phyloP scores from a whole-genome alignment of 202 grass and related monocot species.

The Carex arenaria region DNA sequence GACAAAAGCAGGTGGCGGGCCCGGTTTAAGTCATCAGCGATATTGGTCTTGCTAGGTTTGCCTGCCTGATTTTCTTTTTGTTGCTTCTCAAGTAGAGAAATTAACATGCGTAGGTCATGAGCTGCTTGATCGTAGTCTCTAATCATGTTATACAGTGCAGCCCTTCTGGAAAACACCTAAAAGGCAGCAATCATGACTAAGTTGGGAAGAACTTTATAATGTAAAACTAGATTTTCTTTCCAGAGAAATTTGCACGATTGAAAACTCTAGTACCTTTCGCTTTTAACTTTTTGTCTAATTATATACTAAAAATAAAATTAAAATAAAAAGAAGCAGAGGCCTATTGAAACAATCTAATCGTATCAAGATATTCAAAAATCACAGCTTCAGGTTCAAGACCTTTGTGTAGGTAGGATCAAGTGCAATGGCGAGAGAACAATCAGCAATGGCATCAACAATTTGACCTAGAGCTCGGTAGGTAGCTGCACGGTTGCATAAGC shows the following conservation, averaged over 20 bases:
- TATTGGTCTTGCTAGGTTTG: conserved; percentile 32
- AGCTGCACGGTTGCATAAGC: conserved; percentile 82
- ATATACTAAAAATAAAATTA: background rate
- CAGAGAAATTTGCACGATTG: background rate
- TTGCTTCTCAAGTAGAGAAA: conserved; percentile 73
- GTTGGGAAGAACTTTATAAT: background rate
- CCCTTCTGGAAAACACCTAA: conserved; percentile 88
- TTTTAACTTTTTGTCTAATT: background rate
- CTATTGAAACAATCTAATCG: background rate
- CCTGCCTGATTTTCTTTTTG: conserved; percentile 45
- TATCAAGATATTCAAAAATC: background rate
- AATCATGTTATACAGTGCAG: conserved; percentile 69
- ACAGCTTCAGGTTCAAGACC: conserved; percentile 36
- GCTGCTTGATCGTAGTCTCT: conserved; percentile 64
- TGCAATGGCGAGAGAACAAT: conserved; percentile 82
- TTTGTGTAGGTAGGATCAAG: conserved; percentile 66
- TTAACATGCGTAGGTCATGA: conserved; percentile 63
- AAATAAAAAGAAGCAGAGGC: background rate
- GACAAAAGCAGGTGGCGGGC: conserved; percentile 48
- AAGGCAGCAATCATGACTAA: conserved; percentile 18
- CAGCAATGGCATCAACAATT: conserved; percentile 82
- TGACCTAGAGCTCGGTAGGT: conserved; percentile 73
- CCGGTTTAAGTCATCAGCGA: conserved; percentile 44
- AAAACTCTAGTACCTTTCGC: no score
- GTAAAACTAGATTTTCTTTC: background rate